These are phyloP conservation scores for Periglandula ipomoeae DNA, from an alignment of 2,329 filamentous ascomycete genomes.

Conservation along the genomic window DNA sequence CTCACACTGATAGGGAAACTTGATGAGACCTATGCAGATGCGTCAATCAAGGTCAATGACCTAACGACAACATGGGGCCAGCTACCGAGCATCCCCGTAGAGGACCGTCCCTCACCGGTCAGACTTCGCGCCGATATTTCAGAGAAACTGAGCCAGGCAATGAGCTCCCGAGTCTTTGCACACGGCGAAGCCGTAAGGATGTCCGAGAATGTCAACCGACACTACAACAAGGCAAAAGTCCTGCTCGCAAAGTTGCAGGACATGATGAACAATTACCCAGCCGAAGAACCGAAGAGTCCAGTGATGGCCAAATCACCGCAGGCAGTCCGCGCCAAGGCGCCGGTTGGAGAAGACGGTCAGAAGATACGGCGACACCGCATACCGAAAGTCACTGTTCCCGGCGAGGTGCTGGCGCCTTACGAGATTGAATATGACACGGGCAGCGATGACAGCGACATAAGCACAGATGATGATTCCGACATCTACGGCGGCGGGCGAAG, in stretches of 20 bases:
- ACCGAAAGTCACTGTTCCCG: conserved; percentile 55
- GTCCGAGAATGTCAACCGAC: conserved; percentile 52
- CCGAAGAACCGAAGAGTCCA: conserved; percentile 43
- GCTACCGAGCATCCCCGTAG: conserved; percentile 38
- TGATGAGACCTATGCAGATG: conserved; percentile 47
- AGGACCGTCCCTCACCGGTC: conserved; percentile 38
- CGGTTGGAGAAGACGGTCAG: conserved; percentile 34
- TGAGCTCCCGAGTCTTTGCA: conserved; percentile 48
- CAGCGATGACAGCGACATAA: conserved; percentile 43
- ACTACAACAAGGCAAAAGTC: conserved; percentile 50
- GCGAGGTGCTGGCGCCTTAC: conserved; percentile 57
- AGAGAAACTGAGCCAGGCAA: conserved; percentile 41
- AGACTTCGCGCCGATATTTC: conserved; percentile 53
- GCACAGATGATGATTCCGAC: conserved; percentile 41
- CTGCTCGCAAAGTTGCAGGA: conserved; percentile 49
- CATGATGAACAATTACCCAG: conserved; percentile 52
- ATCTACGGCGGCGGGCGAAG: conserved; percentile 26
- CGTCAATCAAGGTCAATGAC: conserved; percentile 45
- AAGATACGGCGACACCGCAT: conserved; percentile 37
- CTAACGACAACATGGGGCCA: conserved; percentile 48
- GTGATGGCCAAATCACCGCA: conserved; percentile 45
- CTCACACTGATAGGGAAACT: conserved; percentile 57
- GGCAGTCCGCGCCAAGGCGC: conserved; percentile 38
- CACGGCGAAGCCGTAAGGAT: conserved; percentile 55
- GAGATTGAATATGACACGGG: conserved; percentile 54